Percentiles rank a stretch among this genome's conserved stretches.
phyloP scores from a whole-genome alignment of 345 rosid species.

The Corchorus capsularis region DNA sequence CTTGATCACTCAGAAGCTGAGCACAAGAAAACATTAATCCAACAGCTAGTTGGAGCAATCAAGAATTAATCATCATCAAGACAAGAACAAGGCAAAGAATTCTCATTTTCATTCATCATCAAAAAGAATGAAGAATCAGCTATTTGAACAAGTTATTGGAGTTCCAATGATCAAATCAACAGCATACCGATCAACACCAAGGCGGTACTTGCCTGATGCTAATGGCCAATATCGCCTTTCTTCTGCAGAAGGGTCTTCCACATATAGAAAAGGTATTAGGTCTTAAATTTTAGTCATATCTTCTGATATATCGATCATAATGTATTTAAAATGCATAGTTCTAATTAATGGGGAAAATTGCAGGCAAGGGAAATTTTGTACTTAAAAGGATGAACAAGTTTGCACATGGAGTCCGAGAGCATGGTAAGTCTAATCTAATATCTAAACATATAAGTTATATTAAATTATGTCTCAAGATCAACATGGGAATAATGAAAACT shows the following conservation, averaged over 20 bases:
- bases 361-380: conserved; percentile 41
- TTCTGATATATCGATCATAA: too few species aligned
- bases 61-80: neutral
- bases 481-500: neutral
- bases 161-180: conserved; percentile 23
- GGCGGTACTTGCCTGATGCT: conserved; percentile 30
- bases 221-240: conserved; percentile 34
- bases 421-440: conserved; percentile 31
- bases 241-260: conserved; percentile 33
- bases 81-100: neutral
- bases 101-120: neutral
- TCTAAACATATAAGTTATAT: neutral
- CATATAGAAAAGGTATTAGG: conserved; percentile 44
- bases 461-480: neutral
- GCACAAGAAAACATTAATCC: neutral
- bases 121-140: conserved; percentile 32
- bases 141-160: conserved; percentile 29
- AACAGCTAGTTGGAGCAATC: neutral
- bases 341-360: conserved; percentile 22
- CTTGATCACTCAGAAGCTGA: conserved; percentile 4
- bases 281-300: neutral
- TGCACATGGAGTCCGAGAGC: conserved; percentile 54
- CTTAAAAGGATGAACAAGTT: conserved; percentile 49
- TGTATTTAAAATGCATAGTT: neutral
- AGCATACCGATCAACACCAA: conserved; percentile 34